These are phyloP conservation scores for Phaffomyces thermotolerans DNA, from an alignment of 805 yeast genomes.

Conservation along the genomic window DNA sequence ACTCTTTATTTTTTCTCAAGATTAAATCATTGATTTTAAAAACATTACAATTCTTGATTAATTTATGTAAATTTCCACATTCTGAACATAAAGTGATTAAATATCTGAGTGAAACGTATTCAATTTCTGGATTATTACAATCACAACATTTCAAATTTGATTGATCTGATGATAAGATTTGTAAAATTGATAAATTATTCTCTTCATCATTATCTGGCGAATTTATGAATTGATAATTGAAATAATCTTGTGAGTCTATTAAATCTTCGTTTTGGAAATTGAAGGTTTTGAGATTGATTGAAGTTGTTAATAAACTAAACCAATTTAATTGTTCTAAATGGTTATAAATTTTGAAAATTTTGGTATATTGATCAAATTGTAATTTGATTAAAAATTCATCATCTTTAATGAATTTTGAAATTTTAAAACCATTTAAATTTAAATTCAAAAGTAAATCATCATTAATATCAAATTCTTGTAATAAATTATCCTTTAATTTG, in stretches of 20 bases:
- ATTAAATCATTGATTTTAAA: slow-evolving; percentile 65
- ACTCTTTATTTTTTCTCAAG: slow-evolving; percentile 47
- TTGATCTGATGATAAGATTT: slow-evolving; percentile 30
- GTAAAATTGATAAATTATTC: background rate
- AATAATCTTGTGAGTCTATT: too few relatives aligned
- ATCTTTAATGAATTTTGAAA: background rate
- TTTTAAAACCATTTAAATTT: too few relatives aligned
- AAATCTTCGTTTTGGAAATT: too few relatives aligned
- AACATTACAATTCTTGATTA: slow-evolving; percentile 69
- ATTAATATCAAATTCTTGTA: slow-evolving; percentile 20
- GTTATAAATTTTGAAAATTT: slow-evolving; percentile 60
- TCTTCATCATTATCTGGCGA: too few relatives aligned
- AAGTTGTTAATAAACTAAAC: slow-evolving; percentile 56
- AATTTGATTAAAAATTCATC: background rate
- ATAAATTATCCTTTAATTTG: slow-evolving; percentile 57
- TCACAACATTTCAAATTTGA: slow-evolving; percentile 70
- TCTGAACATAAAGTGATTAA: slow-evolving; percentile 70
- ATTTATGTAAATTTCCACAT: slow-evolving; percentile 85
- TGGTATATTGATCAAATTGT: background rate
- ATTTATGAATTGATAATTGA: too few relatives aligned
- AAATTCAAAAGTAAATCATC: too few relatives aligned
- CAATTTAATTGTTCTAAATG: slow-evolving; percentile 63
- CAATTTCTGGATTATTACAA: slow-evolving; percentile 64
- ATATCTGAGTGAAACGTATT: slow-evolving; percentile 80
- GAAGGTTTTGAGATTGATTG: slow-evolving; percentile 31